Percentiles rank a stretch among this genome's conserved stretches.
These are phyloP conservation scores for Xylariomycetidae sp. DNA, from an alignment of 2,329 filamentous ascomycete species.

Conservation along the genomic window DNA sequence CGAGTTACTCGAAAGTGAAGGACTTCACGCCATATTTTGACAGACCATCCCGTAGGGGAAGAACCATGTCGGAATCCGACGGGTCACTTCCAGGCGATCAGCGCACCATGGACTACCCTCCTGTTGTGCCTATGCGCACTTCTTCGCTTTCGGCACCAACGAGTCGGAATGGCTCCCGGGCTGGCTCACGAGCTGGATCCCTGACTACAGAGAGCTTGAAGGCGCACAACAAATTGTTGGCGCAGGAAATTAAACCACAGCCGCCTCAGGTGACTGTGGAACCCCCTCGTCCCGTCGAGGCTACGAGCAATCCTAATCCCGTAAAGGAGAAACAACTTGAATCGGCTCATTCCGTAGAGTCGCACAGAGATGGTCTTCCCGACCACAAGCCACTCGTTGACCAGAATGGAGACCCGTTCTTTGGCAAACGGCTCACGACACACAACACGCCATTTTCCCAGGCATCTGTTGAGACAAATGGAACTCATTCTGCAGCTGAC, in stretches of 20 bases:
- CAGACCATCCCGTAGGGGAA: slow-evolving; percentile 33
- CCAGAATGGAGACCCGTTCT: slow-evolving; percentile 49
- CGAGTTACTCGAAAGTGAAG: slow-evolving; percentile 36
- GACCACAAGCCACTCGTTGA: slow-evolving; percentile 39
- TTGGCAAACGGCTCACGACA: slow-evolving; percentile 47
- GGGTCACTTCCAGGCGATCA: slow-evolving; percentile 39
- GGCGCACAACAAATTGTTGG: slow-evolving; percentile 43
- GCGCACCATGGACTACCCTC: slow-evolving; percentile 57
- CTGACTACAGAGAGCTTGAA: slow-evolving; percentile 55
- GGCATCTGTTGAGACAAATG: slow-evolving; percentile 56
- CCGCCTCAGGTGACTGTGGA: slow-evolving; percentile 24
- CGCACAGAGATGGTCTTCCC: slow-evolving; percentile 24
- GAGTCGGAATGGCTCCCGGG: slow-evolving; percentile 44
- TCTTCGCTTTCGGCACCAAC: slow-evolving; percentile 61
- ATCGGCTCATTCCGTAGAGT: slow-evolving; percentile 30
- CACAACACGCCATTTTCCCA: slow-evolving; percentile 60
- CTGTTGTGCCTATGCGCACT: slow-evolving; percentile 49
- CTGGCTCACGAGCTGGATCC: slow-evolving; percentile 37
- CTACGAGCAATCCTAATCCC: slow-evolving; percentile 17
- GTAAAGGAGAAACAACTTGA: slow-evolving; percentile 26
- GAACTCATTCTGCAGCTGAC: slow-evolving; percentile 52
- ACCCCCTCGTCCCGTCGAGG: slow-evolving; percentile 21
- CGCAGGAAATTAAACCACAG: slow-evolving; percentile 23
- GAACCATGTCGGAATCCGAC: slow-evolving; percentile 44
- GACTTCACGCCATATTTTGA: slow-evolving; percentile 41